Percentiles rank a stretch among this genome's conserved stretches.
Conservation (phyloP, 2,329 filamentous ascomycete genomes). For the Gliomastix tumulicola region DNA sequence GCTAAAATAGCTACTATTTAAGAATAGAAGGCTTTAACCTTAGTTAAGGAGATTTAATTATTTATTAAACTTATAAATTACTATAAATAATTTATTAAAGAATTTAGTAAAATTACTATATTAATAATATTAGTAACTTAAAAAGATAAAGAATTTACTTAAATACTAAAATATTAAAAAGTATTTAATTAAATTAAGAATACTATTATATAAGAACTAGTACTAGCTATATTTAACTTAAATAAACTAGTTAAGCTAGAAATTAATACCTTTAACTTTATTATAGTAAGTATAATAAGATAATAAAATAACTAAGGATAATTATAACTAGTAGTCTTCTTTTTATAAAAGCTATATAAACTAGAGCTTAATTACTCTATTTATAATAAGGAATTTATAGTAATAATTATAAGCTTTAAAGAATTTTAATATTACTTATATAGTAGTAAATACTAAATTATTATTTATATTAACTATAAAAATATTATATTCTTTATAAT, state of each 20-base stretch:
- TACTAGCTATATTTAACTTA: slow-evolving; percentile 1
- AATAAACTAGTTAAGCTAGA: background rate
- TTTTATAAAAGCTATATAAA: no score
- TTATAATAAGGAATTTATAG: no score
- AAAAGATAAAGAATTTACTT: background rate
- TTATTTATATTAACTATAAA: slow-evolving; percentile 3
- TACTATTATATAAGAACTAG: background rate
- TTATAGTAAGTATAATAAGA: background rate
- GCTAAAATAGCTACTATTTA: background rate
- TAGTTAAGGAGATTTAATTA: background rate
- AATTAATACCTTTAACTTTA: background rate
- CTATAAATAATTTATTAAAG: background rate
- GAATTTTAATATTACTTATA: no score
- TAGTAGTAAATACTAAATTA: slow-evolving; percentile 4
- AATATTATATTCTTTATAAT: slow-evolving; percentile 3
- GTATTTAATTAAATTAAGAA: background rate
- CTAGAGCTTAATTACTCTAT: no score
- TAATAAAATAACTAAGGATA: background rate
- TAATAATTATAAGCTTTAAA: no score
- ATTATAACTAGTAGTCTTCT: no score
- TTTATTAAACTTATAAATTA: background rate
- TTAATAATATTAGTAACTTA: background rate
- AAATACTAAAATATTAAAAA: background rate
- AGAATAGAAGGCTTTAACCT: background rate
- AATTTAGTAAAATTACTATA: background rate